A percentile compares a stretch with the other conserved stretches of the same genome.
Evolutionary conservation across 352 stramenopile genomes (phyloP).

Genomic region (Paralagenidium karlingii): DNA sequence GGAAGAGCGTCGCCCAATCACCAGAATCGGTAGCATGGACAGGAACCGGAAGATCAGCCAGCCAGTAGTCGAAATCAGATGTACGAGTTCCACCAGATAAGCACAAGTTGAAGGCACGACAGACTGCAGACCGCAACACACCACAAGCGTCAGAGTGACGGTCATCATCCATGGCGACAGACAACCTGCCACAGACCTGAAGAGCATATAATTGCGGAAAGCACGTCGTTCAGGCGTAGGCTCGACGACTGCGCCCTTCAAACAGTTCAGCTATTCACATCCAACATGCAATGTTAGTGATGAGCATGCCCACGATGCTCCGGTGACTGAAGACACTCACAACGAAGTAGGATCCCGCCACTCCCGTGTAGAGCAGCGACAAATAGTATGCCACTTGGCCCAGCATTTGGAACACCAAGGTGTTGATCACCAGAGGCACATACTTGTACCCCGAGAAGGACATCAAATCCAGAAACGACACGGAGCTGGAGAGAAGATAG

Average conservation of each 20-base stretch:
- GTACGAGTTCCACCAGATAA: constrained; percentile 81
- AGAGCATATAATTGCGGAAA: constrained; percentile 80
- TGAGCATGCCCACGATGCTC: not conserved
- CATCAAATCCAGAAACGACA: constrained; percentile 93
- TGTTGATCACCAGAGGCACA: constrained; percentile 93
- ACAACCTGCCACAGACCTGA: constrained; percentile 29
- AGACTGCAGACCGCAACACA: constrained; percentile 17
- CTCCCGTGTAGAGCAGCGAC: constrained; percentile 87
- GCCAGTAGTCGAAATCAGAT: constrained; percentile 12
- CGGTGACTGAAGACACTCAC: constrained; percentile 21
- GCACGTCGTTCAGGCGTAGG: constrained; percentile 54
- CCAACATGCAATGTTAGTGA: not conserved
- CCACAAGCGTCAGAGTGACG: not conserved
- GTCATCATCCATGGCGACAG: too few relatives aligned
- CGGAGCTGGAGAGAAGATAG: constrained; percentile 89
- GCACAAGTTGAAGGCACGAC: constrained; percentile 67
- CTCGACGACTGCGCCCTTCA: constrained; percentile 75
- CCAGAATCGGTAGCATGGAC: too few relatives aligned
- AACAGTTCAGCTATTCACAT: constrained; percentile 58
- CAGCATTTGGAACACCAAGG: constrained; percentile 76
- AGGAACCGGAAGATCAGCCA: not conserved
- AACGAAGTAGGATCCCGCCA: constrained; percentile 91
- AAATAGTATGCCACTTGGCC: constrained; percentile 87
- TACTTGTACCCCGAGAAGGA: constrained; percentile 99
- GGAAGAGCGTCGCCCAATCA: too few relatives aligned